These are phyloP conservation scores for Calamus simplicifolius DNA, from an alignment of 176 grass and related monocot species.

Conservation along the genomic window DNA sequence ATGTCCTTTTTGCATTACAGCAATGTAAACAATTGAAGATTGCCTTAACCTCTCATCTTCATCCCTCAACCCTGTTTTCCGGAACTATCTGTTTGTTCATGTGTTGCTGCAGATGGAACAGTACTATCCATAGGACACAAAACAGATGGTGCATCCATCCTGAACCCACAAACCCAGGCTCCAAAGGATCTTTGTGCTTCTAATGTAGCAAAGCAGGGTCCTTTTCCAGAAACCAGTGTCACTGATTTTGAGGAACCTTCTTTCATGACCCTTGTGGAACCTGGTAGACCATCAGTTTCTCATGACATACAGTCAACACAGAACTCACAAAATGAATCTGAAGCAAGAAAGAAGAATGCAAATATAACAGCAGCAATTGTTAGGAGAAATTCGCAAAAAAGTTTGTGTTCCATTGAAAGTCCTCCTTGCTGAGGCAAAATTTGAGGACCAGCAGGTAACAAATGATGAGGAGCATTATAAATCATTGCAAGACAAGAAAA, in stretches of 20 bases:
- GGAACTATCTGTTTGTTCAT: neutral
- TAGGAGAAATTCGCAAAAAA: constrained; percentile 29
- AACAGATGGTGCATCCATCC: constrained; percentile 1
- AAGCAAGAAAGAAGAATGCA: constrained; percentile 18
- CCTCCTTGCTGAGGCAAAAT: constrained; percentile 45
- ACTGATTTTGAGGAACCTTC: neutral
- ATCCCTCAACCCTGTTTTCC: neutral
- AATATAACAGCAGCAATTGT: constrained; percentile 4
- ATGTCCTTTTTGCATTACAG: too few species aligned
- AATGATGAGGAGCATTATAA: constrained; percentile 26
- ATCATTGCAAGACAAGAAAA: constrained; percentile 10
- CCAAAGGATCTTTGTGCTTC: constrained; percentile 13
- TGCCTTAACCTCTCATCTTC: too few species aligned
- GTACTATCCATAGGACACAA: constrained; percentile 13
- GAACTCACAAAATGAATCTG: constrained; percentile 7
- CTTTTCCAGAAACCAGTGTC: constrained; percentile 1
- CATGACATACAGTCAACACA: constrained; percentile 13
- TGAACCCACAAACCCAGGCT: constrained; percentile 13
- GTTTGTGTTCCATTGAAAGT: constrained; percentile 39
- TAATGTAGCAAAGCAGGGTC: constrained; percentile 5
- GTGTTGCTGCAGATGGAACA: neutral
- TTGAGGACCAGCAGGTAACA: constrained; percentile 41
- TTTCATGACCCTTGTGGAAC: constrained; percentile 1
- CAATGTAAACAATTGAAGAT: too few species aligned
- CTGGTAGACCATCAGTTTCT: neutral